A percentile compares a stretch with the other conserved stretches of the same genome.
Conservation (phyloP, 495 filamentous ascomycete species). For the Penicillium malachiteum region DNA sequence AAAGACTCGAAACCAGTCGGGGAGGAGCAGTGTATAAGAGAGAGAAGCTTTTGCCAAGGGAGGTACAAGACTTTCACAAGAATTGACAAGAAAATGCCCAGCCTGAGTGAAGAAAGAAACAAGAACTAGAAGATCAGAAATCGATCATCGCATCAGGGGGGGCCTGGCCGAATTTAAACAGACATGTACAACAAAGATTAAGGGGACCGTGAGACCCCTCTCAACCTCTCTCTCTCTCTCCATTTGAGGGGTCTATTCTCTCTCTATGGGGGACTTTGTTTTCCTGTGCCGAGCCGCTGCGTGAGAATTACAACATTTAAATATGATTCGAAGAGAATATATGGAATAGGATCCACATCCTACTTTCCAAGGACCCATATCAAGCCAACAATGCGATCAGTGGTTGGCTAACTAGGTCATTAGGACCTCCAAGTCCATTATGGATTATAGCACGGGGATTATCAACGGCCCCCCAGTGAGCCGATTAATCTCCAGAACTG, state of each 20-base stretch:
- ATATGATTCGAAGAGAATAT: conserved; percentile 10
- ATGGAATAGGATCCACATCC: conserved; percentile 6
- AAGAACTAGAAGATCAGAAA: conserved; percentile 1
- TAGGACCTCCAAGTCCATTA: not conserved
- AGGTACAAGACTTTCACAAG: not conserved
- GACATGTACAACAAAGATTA: not conserved
- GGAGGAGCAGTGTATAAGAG: not conserved
- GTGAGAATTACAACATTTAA: not conserved
- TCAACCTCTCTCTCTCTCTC: not conserved
- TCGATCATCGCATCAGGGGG: conserved; percentile 13
- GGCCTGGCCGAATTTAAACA: conserved; percentile 20
- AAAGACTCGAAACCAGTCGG: not conserved
- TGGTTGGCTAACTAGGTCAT: conserved; percentile 9
- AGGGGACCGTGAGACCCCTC: conserved; percentile 10
- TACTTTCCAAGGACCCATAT: not conserved
- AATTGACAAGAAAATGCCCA: not conserved
- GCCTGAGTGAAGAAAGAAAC: not conserved
- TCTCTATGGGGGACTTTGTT: conserved; percentile 7
- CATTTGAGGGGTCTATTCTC: conserved; percentile 2
- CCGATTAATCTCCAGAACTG: conserved; percentile 3
- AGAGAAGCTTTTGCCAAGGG: not conserved
- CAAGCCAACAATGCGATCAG: not conserved
- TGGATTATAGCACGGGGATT: not conserved
- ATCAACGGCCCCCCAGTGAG: conserved; percentile 14
- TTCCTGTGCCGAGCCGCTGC: conserved; percentile 18